These are phyloP conservation scores for Candida golubevii DNA, from an alignment of 805 yeast species.

Conservation along the genomic window DNA sequence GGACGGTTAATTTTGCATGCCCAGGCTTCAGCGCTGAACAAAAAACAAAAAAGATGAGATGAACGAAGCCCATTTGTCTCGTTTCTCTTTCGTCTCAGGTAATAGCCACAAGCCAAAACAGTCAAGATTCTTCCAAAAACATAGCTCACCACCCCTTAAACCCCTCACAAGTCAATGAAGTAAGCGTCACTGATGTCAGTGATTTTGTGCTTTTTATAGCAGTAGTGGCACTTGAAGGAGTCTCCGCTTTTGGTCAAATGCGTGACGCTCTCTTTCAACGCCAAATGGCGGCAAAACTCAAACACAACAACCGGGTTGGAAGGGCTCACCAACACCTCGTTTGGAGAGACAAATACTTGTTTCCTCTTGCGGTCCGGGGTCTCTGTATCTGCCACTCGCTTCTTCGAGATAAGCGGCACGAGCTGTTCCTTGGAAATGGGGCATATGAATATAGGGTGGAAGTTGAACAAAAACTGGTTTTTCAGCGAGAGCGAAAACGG, in stretches of 20 bases:
- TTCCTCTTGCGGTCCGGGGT: conserved; percentile 10
- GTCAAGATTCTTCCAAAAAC: no score
- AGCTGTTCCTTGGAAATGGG: conserved; percentile 43
- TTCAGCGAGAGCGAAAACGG: conserved; percentile 42
- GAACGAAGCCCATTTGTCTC: no score
- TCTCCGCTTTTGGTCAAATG: conserved; percentile 36
- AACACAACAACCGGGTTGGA: conserved; percentile 39
- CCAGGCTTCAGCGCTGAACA: no score
- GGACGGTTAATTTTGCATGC: no score
- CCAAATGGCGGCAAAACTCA: conserved; percentile 39
- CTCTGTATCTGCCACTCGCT: conserved; percentile 11
- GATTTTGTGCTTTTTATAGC: conserved; percentile 40
- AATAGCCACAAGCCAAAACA: no score
- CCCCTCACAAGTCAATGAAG: conserved; percentile 31
- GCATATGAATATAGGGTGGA: conserved; percentile 44
- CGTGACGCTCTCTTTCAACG: conserved; percentile 39
- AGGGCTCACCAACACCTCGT: conserved; percentile 13
- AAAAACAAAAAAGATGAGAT: no score
- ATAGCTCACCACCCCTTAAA: no score
- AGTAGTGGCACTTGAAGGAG: conserved; percentile 41
- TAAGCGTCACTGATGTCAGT: conserved; percentile 38
- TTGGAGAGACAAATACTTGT: conserved; percentile 8
- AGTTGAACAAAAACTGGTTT: conserved; percentile 35
- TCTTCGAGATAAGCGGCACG: conserved; percentile 26
- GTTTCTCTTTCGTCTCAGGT: no score